Base-by-base conservation (phyloP, 73 alveolate species). In the Effrenium voratum region DNA sequence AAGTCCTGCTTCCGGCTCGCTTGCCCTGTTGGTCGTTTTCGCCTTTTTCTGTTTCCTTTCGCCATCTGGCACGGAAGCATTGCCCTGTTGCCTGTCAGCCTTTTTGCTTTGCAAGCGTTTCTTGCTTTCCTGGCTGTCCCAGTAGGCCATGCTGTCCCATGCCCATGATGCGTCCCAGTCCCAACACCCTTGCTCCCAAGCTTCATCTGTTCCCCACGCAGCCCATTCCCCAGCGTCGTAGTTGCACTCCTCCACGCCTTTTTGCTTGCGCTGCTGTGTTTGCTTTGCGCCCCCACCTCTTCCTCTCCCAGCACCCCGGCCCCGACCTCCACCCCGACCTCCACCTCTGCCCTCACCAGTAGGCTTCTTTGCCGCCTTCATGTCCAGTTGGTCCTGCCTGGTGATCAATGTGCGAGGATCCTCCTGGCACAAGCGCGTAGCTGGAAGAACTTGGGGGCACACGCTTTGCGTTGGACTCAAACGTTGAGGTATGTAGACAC, bases 141-240 rank as follows among this genome's bases (percentile, higher is more conserved):
- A 45, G 30, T 45, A 41, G 43, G 45, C 66, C 12, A 28, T 44
- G 88, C 88, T 45, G 24, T 77, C 66, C 88, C 88, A 41, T 3
- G 45, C 66, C 88, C 88, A 77, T 2, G 28, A 5, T 75, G 45
- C 63, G 45, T 3, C 68, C 66, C 43, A 45, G 41, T 77, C 68
- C 4, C 28, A 22, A 3, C 50, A 77, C 28, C 57, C 57, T 12
- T 40, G 57, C 34, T 34, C 36, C 85, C 85, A 75, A 1, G 85
- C 85, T 4, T 75, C 52, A 6, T 75, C 85, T 8, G 85, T 75
- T 5, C 88, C 63, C 88, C 88, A 77, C 1, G 88, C 88, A 10
- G 66, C 60, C 88, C 88, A 77, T 5, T 45, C 88, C 1, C 40
- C 57, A 3, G 15, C 84, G 22, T 26, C 8, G 57, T 73, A 40